These are phyloP conservation scores for Xylaria grammica DNA, from an alignment of 495 filamentous ascomycete genomes.

Conservation along the genomic window DNA sequence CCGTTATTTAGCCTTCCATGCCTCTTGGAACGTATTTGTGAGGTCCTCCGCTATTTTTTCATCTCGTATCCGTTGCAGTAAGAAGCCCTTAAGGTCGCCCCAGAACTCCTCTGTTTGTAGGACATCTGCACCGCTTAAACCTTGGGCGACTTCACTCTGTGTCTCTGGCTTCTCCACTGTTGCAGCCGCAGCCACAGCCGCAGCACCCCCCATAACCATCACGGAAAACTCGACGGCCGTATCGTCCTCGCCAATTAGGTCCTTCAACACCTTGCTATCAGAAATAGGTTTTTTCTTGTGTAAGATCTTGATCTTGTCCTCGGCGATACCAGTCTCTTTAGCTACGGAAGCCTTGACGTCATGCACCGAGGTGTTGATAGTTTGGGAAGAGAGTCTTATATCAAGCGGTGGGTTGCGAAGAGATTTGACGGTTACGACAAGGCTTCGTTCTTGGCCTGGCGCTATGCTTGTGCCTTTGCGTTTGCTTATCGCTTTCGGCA, in stretches of 20 bases:
- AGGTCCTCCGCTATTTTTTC: constrained; percentile 68
- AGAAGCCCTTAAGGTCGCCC: constrained; percentile 80
- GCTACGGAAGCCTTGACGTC: constrained; percentile 72
- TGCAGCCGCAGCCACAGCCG: constrained; percentile 21
- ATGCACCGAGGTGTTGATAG: constrained; percentile 69
- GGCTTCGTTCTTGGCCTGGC: constrained; percentile 51
- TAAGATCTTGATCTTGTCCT: constrained; percentile 81
- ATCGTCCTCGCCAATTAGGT: constrained; percentile 53
- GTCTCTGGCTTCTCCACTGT: constrained; percentile 37
- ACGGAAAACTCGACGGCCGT: constrained; percentile 73
- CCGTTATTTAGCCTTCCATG: constrained; percentile 63
- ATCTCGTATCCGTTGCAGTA: constrained; percentile 79
- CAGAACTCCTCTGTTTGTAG: constrained; percentile 81
- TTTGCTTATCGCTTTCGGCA: constrained; percentile 56
- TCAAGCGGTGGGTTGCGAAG: constrained; percentile 73
- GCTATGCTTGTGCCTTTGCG: constrained; percentile 43
- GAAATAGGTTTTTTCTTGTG: constrained; percentile 79
- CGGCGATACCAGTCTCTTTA: constrained; percentile 51
- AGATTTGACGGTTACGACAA: constrained; percentile 72
- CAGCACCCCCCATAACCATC: constrained; percentile 76
- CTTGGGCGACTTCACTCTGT: constrained; percentile 52
- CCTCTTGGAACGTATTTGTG: constrained; percentile 67
- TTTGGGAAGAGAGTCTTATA: constrained; percentile 60
- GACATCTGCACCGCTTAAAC: constrained; percentile 60
- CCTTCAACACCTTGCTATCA: constrained; percentile 69